A percentile compares a stretch with the other conserved stretches of the same genome.
Evolutionary conservation across 768 basidiomycete species (phyloP).

Genomic region (Amanita polypyramis): DNA sequence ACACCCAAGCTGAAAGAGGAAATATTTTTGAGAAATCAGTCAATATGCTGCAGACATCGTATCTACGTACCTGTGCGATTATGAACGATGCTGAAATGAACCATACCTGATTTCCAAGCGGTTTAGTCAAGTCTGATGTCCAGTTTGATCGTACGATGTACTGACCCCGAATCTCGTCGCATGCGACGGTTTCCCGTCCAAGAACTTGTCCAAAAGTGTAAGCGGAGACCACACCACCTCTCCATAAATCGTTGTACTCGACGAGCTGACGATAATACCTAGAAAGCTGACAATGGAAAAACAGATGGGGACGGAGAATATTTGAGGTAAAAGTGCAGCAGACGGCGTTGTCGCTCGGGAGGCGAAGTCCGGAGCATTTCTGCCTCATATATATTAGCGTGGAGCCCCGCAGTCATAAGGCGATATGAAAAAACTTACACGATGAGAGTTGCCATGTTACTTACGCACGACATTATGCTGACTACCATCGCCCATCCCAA

Average conservation of each 20-base stretch:
- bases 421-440: constrained; percentile 30
- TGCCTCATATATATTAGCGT: constrained; percentile 15
- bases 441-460: constrained; percentile 69
- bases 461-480: constrained; percentile 68
- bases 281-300: constrained; percentile 72
- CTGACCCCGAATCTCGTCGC: constrained; percentile 60
- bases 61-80: constrained; percentile 50
- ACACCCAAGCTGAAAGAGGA: constrained; percentile 8
- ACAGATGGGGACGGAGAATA: constrained; percentile 59
- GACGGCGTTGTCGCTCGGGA: constrained; percentile 46
- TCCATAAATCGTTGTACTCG: constrained; percentile 65
- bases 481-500: constrained; percentile 70
- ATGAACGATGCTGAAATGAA: constrained; percentile 76
- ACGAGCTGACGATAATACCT: constrained; percentile 75
- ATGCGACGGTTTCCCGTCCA: constrained; percentile 50
- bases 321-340: constrained; percentile 55
- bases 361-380: constrained; percentile 71
- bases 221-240: constrained; percentile 75
- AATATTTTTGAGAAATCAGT: neutral
- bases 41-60: too few relatives aligned
- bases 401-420: constrained; percentile 2
- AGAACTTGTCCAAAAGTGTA: constrained; percentile 56
- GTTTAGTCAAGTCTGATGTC: neutral
- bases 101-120: constrained; percentile 37
- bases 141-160: constrained; percentile 2